Evolutionary conservation across 441 rosid species (phyloP), one percentile per base, ranked within the genome.

Genomic region (Jatropha podagrica): DNA sequence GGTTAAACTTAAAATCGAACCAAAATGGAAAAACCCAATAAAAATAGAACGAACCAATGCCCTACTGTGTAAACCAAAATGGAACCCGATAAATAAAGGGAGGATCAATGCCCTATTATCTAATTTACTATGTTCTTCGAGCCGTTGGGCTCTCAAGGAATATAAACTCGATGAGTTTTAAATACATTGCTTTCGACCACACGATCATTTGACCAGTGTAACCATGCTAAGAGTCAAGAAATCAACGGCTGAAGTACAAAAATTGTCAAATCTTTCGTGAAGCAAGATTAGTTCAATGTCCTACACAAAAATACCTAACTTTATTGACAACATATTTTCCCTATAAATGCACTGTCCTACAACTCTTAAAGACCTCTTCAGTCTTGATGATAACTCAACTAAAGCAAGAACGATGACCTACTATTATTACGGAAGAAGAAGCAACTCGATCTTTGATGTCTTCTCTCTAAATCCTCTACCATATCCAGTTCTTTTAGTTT

Each of bases 381-480:
- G 76, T 41, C 49, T 44, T 42, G 61, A 51, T 15, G 3, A n/a
- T 37, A 6, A 26, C 20, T 7, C 3, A 0, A 12, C 3, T 9
- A 68, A 51, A n/a, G 17, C 37, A 17, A n/a, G 3, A 18, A 58
- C 26, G n/a, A 40, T 54, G 68, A 56, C n/a, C 6, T 86, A 89
- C 91, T 81, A 79, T 8, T 79, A 86, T 74, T 76, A 81, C 66
- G 72, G 90, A 38, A 83, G 85, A 76, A 74, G 88, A 74, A 69
- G 84, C 54, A 73, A 80, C 66, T 84, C 92, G 12, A 83, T 95
- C 78, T 80, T 86, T 49, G 95, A 93, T 61, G 83, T 79, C 9
- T 90, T 95, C 84, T 82, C 88, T 38, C 79, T 95, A 5, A 86
- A 74, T 44, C 98, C 98, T 20, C 82, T 95, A 9, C 99, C 99